Base-by-base conservation (phyloP, 768 basidiomycete species). In the Vararia minispora region DNA sequence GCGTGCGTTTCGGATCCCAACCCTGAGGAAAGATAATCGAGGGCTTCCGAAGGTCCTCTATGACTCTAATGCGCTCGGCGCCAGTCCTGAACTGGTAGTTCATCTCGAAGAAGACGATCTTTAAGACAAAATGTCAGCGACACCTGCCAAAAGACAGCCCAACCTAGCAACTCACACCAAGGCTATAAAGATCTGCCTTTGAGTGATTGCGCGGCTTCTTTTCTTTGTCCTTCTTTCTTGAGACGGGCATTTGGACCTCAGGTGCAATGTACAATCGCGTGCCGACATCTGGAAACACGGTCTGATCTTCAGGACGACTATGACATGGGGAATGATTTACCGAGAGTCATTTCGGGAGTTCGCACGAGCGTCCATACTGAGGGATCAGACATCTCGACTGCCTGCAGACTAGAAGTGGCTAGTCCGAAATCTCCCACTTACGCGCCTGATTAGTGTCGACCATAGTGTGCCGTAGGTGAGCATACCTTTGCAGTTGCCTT, bases 61-160 rank as follows among this genome's bases (percentile, higher is more conserved):
- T 68, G 16, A 91, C 88, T 1, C 71, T 76, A 27, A 85, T 83
- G 16, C 91, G 76, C 52, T 97, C 91, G 14, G 84, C 70, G 2
- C 74, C 78, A 0, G 91, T 95, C 9, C 72, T 63, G 59, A 95
- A 89, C 13, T 63, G 51, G 58, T 80, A 87, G 56, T 88, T 91
- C 90, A 95, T 94, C 62, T 97, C 92, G 52, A 97, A 95, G 59
- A 95, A 95, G 11, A 95, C 91, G 47, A 97, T 79, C 87, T 91
- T n/a, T n/a, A n/a, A n/a, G n/a, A 44, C 16, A 18, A 25, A 42
- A 27, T 20, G 30, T 27, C 23, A 43, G 9, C 40, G 4, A 29
- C 39, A 5, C 33, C 39, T 16, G 14, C 20, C n/a, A 14, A 8
- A 25, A 29, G 27, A 31, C 14, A 17, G 25, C 8, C 14, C 24